Evolutionary conservation across 306 rosid species (phyloP), one percentile per base, ranked within the genome.

Genomic region (Pyrus betulifolia): DNA sequence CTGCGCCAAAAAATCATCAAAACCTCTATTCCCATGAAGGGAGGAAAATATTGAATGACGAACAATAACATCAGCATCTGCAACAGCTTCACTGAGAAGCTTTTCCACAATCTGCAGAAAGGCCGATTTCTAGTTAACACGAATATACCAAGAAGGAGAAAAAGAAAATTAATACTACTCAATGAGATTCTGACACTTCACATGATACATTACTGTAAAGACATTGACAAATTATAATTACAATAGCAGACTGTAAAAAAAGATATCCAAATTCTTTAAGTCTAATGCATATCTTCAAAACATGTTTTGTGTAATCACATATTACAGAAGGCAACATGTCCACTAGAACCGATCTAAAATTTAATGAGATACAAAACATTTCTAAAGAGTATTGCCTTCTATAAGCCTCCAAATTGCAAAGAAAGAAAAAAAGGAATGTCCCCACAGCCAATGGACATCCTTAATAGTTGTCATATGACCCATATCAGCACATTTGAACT

Each of bases 51-150:
- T 89, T 78, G 99, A 95, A 76, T 89, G 93, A 67, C 99, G 97
- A 80, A 95, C 99, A 17, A 87, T 85, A 71, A 95, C 96, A 76
- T 95, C 99, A 76, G 97, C 97, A 86, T 92, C 99, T 45, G 96
- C 97, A 82, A 95, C 99, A 75, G 99, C 99, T 58, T 93, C 96
- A 72, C 89, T 90, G 74, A 95, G 97, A 79, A 95, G 99, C 87
- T 89, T 95, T 85, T 92, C 99, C 78, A 95, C 96, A 76, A 92
- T 96, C 99, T 95, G 92, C 84, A 87, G 55, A 78, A 62, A 77
- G 78, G 11, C 78, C 69, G 78, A 77, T 60, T 70, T 79, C 77
- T 77, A 71, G 85, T 35, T 74, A 85, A 78, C 76, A 82, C 35
- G 59, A 65, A 76, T 60, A 63, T 42, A 69, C 8, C 17, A 23